Base-by-base conservation (phyloP, 2,329 filamentous ascomycete species). In the Fusarium cyanostomum region DNA sequence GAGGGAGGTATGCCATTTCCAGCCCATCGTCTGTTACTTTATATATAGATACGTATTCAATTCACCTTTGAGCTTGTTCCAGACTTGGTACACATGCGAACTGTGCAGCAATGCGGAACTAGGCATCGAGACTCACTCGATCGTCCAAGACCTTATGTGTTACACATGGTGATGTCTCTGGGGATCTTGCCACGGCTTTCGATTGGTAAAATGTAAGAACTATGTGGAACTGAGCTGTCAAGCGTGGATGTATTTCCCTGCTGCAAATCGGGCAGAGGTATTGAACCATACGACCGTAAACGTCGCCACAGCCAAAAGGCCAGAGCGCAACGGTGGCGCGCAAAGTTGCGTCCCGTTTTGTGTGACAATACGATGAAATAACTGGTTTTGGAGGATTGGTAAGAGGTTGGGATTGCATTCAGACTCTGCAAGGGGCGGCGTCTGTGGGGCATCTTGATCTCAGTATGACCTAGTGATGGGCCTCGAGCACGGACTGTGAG, bases 191-290 rank as follows among this genome's bases (percentile, higher is more conserved):
- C 46, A 42, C 21, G 31, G 30, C 37, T 34, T 26, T 15, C 24
- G 21, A 31, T 34, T 34, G 45, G 27, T 39, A 44, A 52, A 26
- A 39, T 28, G 18, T 8, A 59, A 59, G 26, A 34, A 34, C 44
- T 35, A 26, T 34, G 49, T 66, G 62, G 38, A 65, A 66, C 55
- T 35, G 31, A 51, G 33, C 45, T 61, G 51, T 54, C 56, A 54
- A 38, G 24, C 30, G 13, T 61, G 30, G 33, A 31, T 37, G 27
- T 37, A 28, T 49, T 43, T 37, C 50, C 54, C 35, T 42, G 54
- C 28, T 46, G 46, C 48, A 21, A 44, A 43, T 45, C 55, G 51
- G 56, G 31, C 51, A 43, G 13, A 46, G 13, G 35, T 46, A 64
- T 56, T 33, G 26, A 46, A 28, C 45, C 51, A 15, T 26, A 24